Evolutionary conservation across 768 basidiomycete genomes (phyloP), one percentile per base, ranked within the genome.

Genomic region (Tephrocybe rancida): DNA sequence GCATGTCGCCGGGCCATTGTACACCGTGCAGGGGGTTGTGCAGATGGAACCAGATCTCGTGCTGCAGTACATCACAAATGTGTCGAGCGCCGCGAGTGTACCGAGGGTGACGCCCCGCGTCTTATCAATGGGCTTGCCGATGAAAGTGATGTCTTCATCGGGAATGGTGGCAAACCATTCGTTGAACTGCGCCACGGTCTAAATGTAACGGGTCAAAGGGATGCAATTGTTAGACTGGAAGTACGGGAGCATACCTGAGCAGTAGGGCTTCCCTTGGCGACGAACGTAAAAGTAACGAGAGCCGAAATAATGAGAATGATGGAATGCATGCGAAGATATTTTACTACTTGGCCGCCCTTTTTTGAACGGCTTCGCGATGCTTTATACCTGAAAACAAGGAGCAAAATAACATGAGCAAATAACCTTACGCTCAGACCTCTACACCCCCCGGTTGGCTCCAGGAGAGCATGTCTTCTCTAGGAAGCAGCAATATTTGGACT

Each of bases 1-100:
- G 51, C 72, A 73, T 0, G 48, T 54, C 4, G 58, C 50, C 5
- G 60, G 56, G 22, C 70, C 70, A 30, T 55, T 64, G 60, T 66
- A 69, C 2, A 70, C 67, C 7, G 62, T 71, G 61, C 72, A 73
- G 2, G 55, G 7, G 1, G 67, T 67, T 4, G 61, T 64, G 55
- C 72, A 73, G 45, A 68, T 55, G 30, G 57, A 54, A 14, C 48
- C 35, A 11, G 50, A 22, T 14, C 61, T 44, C 34, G 16, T 52
- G 42, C 41, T 59, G 58, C 72, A 73, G 62, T 65, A 72, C 3
- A 57, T 61, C 26, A 73, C 67, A 2, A 51, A 65, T 8, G 60
- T 65, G 35, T 55, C 43, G 44, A 37, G 35, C 35, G 35, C 35
- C 16, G 35, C 6, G 35, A 6, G 35, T 14, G 35, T 7, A 5